Evolutionary conservation across 305 asterid genomes (phyloP), one percentile per base, ranked within the genome.

Genomic region (Fraxinus angustifolia): DNA sequence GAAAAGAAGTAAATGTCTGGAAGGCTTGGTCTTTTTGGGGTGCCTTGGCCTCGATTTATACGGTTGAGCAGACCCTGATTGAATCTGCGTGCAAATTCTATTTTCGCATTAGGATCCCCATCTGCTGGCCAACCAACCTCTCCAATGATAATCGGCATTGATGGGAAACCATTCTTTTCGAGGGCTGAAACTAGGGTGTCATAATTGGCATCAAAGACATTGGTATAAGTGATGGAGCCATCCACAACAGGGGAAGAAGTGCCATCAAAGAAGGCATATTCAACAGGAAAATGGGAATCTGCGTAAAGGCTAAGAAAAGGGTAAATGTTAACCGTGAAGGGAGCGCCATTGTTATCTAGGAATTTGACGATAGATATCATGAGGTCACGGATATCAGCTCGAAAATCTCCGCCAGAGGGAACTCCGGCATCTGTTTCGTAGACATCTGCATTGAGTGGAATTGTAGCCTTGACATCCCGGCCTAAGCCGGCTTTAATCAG

Each of bases 61-160:
- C 92, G 88, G 83, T 87, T 80, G 50, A 95, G 1, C 2, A 93
- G 83, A 0, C 99, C 98, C 80, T 90, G 97, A 71, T 95, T 93
- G 91, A 93, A 95, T 23, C 90, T 82, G 10, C 91, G 91, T 2
- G 99, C 98, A 23, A 89, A 78, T 58, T 78, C 86, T 0, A 62
- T 14, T 73, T 92, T 95, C 0, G 99, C 97, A 38, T 90, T 91
- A 4, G 84, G 8, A 42, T 88, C 87, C 0, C 98, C 98, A 19
- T 95, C 98, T 0, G 97, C 82, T 0, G 98, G 98, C 98, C 98
- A 93, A 0, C 98, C 98, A 23, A 95, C 89, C 76, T 95, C 99
- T 0, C 99, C 99, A 53, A 95, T 76, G 23, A 95, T 88, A 73
- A 92, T 38, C 2, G 97, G 95, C 3, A 91, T 16, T 1, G 89